Conservation (phyloP, 495 filamentous ascomycete genomes). For the Aspergillus affinis region DNA sequence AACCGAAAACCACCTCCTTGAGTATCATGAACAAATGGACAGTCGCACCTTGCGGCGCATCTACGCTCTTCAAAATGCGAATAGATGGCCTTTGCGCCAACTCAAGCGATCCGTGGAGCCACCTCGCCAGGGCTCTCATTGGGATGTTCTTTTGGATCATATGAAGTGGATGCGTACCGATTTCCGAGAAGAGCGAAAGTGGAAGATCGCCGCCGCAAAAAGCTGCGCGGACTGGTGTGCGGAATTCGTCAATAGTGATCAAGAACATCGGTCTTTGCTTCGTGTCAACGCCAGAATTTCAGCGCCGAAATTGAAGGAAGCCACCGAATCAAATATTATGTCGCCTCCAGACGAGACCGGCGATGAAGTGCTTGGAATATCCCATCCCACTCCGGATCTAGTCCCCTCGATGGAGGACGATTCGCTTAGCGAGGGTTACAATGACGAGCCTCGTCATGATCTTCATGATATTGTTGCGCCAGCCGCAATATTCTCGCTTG, state of each 20-base stretch:
- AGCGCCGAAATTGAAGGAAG: constrained; percentile 16
- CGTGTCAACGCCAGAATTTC: constrained; percentile 60
- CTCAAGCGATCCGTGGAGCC: constrained; percentile 78
- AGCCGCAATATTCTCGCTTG: constrained; percentile 78
- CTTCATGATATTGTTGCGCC: constrained; percentile 49
- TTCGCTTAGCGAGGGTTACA: constrained; percentile 47
- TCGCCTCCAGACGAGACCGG: constrained; percentile 31
- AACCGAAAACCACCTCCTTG: constrained; percentile 72
- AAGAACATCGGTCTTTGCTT: constrained; percentile 60
- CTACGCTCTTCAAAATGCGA: constrained; percentile 82
- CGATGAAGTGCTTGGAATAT: constrained; percentile 35
- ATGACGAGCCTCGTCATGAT: constrained; percentile 46
- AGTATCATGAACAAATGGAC: constrained; percentile 79
- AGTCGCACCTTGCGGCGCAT: constrained; percentile 79
- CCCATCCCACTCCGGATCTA: constrained; percentile 68
- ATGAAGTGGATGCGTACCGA: constrained; percentile 98
- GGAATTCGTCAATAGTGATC: constrained; percentile 66
- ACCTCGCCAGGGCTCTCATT: constrained; percentile 67
- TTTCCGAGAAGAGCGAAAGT: constrained; percentile 90
- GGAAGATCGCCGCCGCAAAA: constrained; percentile 80
- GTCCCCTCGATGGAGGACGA: constrained; percentile 63
- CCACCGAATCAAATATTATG: constrained; percentile 21
- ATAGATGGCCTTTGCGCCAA: constrained; percentile 89
- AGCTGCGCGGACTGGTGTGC: constrained; percentile 78
- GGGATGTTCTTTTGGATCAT: constrained; percentile 83